phyloP scores from a whole-genome alignment of 1,139 yeast genomes.

The Lodderomyces beijingensis region DNA sequence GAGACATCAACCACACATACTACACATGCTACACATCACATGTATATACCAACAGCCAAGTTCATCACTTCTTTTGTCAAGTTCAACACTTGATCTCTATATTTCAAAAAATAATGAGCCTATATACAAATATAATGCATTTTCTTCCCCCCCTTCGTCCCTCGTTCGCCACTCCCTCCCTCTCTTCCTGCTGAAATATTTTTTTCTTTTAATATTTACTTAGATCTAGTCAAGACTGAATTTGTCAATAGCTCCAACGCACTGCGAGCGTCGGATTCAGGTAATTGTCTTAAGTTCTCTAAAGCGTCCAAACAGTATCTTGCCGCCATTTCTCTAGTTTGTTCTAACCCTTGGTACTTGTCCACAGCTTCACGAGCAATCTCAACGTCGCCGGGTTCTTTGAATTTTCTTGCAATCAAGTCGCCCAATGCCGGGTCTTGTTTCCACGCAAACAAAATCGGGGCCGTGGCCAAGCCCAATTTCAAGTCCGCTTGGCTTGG shows the following conservation, averaged over 20 bases:
- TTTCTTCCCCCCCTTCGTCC: too few species aligned
- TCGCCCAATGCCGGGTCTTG: conserved; percentile 81
- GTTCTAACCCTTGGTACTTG: conserved; percentile 66
- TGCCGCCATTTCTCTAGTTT: conserved; percentile 74
- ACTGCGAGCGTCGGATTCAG: conserved; percentile 84
- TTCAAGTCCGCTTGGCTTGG: conserved; percentile 95
- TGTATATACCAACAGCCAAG: too few species aligned
- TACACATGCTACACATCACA: too few species aligned
- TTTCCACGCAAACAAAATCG: conserved; percentile 92
- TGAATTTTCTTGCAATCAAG: conserved; percentile 78
- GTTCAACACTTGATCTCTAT: too few species aligned
- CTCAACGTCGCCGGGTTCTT: conserved; percentile 77
- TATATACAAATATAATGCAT: too few species aligned
- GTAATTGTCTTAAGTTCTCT: conserved; percentile 63
- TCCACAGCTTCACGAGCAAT: conserved; percentile 71
- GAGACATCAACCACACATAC: too few species aligned
- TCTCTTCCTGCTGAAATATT: background rate
- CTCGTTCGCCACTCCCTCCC: background rate
- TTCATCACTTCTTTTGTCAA: too few species aligned
- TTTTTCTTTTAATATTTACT: conserved; percentile 28
- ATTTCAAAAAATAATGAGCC: too few species aligned
- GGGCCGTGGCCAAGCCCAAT: conserved; percentile 95
- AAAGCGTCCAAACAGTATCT: conserved; percentile 75
- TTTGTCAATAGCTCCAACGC: conserved; percentile 84
- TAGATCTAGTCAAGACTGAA: conserved; percentile 76